Evolutionary conservation across 2,329 filamentous ascomycete genomes (phyloP).

Genomic region (Cadophora malorum): DNA sequence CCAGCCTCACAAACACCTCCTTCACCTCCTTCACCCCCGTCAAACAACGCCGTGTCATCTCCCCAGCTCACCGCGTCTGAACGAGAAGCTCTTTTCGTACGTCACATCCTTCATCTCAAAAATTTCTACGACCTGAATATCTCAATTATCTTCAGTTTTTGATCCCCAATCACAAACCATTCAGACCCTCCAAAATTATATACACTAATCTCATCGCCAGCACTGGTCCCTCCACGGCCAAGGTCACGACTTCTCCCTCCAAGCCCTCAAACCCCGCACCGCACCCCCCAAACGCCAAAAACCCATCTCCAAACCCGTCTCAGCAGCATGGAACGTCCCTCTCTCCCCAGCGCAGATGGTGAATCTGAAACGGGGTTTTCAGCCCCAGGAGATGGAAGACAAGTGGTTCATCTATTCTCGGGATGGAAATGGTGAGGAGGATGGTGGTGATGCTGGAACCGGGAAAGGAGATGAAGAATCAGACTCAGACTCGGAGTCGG

Average conservation of each 20-base stretch:
- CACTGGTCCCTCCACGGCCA: constrained; percentile 21
- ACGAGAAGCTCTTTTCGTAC: neutral
- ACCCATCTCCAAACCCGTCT: constrained; percentile 2
- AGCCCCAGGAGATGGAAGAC: constrained; percentile 28
- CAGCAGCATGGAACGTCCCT: constrained; percentile 19
- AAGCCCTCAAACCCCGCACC: neutral
- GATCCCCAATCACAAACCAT: neutral
- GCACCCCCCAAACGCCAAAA: neutral
- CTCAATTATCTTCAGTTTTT: neutral
- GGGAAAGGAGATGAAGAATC: neutral
- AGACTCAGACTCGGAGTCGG: neutral
- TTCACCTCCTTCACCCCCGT: too few relatives aligned
- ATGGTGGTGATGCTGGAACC: neutral
- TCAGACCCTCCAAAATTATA: neutral
- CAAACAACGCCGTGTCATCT: neutral
- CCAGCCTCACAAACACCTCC: neutral
- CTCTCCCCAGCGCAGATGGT: neutral
- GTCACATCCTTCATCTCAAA: neutral
- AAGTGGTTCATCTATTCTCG: constrained; percentile 29
- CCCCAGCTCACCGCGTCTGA: neutral
- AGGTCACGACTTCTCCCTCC: neutral
- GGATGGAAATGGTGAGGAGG: neutral
- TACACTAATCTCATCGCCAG: neutral
- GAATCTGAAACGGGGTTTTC: constrained; percentile 15
- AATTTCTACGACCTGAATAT: neutral